Evolutionary conservation across 2,329 filamentous ascomycete genomes (phyloP).

Genomic region (Beauveria sp.): DNA sequence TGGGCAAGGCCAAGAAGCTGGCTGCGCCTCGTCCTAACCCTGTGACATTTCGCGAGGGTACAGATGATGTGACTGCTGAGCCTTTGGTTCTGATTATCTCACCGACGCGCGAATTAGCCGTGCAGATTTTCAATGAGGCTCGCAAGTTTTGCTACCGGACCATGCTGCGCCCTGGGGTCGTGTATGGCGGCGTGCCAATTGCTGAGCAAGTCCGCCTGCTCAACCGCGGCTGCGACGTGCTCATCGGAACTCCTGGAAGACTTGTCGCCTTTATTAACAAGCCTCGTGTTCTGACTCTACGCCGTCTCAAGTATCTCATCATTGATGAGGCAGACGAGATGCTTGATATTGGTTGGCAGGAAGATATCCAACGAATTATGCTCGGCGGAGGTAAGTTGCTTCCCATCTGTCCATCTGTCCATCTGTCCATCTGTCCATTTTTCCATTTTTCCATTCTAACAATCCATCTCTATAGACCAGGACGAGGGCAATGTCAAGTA

Average conservation of each 20-base stretch:
- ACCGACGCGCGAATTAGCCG: conserved; percentile 82
- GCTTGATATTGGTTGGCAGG: conserved; percentile 70
- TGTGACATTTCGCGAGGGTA: conserved; percentile 41
- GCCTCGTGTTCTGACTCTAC: conserved; percentile 59
- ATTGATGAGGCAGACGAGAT: conserved; percentile 96
- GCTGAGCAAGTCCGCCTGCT: conserved; percentile 65
- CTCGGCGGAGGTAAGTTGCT: conserved; percentile 63
- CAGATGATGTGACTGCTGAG: conserved; percentile 60
- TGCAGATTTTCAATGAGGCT: conserved; percentile 92
- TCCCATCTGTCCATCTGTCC: not conserved
- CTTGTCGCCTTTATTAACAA: conserved; percentile 76
- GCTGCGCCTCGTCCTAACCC: conserved; percentile 68
- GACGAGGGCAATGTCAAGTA: conserved; percentile 62
- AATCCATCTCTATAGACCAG: conserved; percentile 51
- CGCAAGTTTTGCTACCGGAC: conserved; percentile 89
- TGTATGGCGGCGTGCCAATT: conserved; percentile 78
- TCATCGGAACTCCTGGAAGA: conserved; percentile 83
- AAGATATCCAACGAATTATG: conserved; percentile 68
- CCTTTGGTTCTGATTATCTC: conserved; percentile 79
- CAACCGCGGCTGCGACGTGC: conserved; percentile 75
- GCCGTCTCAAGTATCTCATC: conserved; percentile 70
- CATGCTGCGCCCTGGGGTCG: conserved; percentile 85
- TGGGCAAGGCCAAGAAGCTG: conserved; percentile 91
- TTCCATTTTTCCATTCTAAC: conserved; percentile 17
- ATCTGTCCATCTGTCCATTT: not conserved